Base-by-base conservation (phyloP, 148 eudicot genomes). In the Dysphania ambrosioides region DNA sequence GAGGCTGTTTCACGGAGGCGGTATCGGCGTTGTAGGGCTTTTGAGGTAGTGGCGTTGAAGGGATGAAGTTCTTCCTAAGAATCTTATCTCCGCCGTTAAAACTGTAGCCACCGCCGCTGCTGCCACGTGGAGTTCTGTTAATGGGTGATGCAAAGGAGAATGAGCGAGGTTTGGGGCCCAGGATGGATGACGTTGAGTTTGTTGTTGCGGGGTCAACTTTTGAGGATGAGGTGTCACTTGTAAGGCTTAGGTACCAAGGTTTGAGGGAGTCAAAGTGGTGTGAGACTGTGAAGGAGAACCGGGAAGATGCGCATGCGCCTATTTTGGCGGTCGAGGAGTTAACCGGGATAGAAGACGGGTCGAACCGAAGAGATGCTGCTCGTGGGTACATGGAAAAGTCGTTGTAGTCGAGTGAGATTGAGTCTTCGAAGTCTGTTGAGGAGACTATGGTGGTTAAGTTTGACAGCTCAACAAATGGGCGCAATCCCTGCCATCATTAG, bases 231-330 rank as follows among this genome's bases (percentile, higher is more conserved):
- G 92, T 68, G 86, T 88, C 96, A 16, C 58, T 41, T 0, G 91
- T 81, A 1, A 92, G 75, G 55, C 92, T 79, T 29, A 95, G 88
- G 86, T 90, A 83, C 98, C 98, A 95, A 0, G 98, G 98, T 70
- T 95, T 95, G 79, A 95, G 84, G 10, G 98, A 92, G 90, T 95
- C 97, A 30, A 87, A 71, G 72, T 85, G 83, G 84, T 89, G 98
- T 4, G 96, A 85, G 34, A 95, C 98, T 0, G 96, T 92, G 90
- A 95, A 95, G 73, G 98, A 78, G 80, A 95, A 95, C 51, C 98
- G 88, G 27, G 98, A 87, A 18, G 98, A 95, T 3, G 98, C 85
- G 40, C 92, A 88, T 1, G 93, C 73, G 16, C 96, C 97, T 35
- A 90, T 78, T 80, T 90, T 88, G 80, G 83, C 79, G 73, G 84